These are phyloP conservation scores for Delonix regia DNA, from an alignment of 306 rosid genomes.

Conservation along the genomic window DNA sequence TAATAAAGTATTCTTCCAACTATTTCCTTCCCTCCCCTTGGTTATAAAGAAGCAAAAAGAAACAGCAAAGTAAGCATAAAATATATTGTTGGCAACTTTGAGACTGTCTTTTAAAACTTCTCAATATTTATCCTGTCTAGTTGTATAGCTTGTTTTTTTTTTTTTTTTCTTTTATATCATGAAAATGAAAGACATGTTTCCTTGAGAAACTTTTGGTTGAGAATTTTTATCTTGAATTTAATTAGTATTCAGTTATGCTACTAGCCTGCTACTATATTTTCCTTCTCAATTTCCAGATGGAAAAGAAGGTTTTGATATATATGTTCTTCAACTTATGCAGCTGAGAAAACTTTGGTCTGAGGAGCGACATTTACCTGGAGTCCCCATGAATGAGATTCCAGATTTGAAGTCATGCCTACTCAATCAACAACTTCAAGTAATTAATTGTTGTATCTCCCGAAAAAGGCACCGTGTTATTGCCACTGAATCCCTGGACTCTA, in stretches of 20 bases:
- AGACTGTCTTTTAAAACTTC: conserved; percentile 2
- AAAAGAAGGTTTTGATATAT: conserved; percentile 12
- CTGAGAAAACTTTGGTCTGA: conserved; percentile 81
- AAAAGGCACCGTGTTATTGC: conserved; percentile 73
- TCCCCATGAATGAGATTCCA: conserved; percentile 83
- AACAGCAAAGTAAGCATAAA: not conserved
- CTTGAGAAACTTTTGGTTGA: conserved; percentile 21
- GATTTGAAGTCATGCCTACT: conserved; percentile 87
- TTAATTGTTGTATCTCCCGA: conserved; percentile 90
- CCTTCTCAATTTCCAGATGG: conserved; percentile 31
- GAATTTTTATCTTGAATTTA: conserved; percentile 20
- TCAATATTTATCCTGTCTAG: not conserved
- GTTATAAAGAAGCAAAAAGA: not conserved
- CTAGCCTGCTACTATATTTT: conserved; percentile 17
- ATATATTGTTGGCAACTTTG: conserved; percentile 11
- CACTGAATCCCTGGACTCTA: conserved; percentile 65
- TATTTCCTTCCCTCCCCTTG: not conserved
- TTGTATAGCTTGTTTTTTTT: not conserved
- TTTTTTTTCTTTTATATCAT: not conserved
- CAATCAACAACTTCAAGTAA: conserved; percentile 83
- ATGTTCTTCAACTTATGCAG: conserved; percentile 50
- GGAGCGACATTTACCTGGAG: conserved; percentile 68
- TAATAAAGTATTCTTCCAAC: conserved; percentile 6
- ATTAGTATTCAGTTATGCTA: conserved; percentile 15
- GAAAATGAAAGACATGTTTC: conserved; percentile 4